phyloP scores from a whole-genome alignment of 2,329 filamentous ascomycete species.

The Parascedosporium putredinis region DNA sequence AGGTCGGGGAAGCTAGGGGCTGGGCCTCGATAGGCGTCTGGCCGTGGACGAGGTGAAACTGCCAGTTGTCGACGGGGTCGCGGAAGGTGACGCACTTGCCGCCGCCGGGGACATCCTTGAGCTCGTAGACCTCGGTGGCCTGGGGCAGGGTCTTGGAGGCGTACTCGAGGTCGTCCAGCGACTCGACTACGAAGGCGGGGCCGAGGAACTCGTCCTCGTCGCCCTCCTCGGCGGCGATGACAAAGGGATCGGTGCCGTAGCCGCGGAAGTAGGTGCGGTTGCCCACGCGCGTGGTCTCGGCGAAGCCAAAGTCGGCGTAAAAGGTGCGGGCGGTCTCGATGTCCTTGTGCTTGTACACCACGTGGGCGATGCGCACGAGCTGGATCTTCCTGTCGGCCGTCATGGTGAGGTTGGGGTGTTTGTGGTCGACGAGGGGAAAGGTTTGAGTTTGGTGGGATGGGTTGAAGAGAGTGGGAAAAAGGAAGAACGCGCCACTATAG shows the following conservation, averaged over 20 bases:
- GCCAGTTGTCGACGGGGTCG: conserved; percentile 44
- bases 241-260: conserved; percentile 49
- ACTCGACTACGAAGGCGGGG: conserved; percentile 46
- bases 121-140: conserved; percentile 36
- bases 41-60: conserved; percentile 46
- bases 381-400: conserved; percentile 2
- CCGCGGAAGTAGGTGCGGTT: conserved; percentile 48
- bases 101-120: conserved; percentile 39
- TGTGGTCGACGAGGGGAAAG: too few relatives aligned
- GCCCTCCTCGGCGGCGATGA: conserved; percentile 42
- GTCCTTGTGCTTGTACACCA: conserved; percentile 37
- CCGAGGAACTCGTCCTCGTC: conserved; percentile 42
- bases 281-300: conserved; percentile 24
- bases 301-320: conserved; percentile 38
- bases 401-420: too few relatives aligned
- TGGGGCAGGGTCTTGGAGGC: conserved; percentile 35
- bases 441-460: too few relatives aligned
- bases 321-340: conserved; percentile 30
- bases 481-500: background rate
- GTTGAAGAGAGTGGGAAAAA: too few relatives aligned
- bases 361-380: conserved; percentile 30
- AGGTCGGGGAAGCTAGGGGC: conserved; percentile 26
- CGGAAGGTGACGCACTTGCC: conserved; percentile 41
- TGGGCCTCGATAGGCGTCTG: conserved; percentile 29
- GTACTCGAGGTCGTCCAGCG: conserved; percentile 40